Percentiles rank a stretch among this genome's conserved stretches.
These are phyloP conservation scores for Funneliformis geosporum DNA, from an alignment of 192 early-diverging fungal genomes.

Conservation along the genomic window DNA sequence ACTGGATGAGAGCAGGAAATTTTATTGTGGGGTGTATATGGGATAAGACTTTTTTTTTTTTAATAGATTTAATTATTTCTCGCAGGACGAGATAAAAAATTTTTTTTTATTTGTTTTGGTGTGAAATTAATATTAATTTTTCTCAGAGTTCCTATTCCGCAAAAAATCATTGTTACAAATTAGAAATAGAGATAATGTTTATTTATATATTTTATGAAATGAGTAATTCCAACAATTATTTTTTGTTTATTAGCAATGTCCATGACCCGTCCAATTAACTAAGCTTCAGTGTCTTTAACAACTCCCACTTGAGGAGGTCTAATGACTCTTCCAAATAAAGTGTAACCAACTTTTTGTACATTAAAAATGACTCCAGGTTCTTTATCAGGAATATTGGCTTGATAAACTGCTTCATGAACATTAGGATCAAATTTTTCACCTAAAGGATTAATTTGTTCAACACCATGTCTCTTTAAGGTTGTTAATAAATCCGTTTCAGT, in stretches of 20 bases:
- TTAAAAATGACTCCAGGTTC: constrained; percentile 83
- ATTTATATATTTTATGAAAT: too few species aligned
- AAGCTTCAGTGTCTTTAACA: constrained; percentile 45
- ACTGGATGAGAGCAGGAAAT: background rate
- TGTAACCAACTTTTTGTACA: constrained; percentile 94
- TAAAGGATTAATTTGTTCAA: constrained; percentile 78
- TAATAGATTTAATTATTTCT: background rate
- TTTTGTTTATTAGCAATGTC: too few species aligned
- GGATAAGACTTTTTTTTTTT: background rate
- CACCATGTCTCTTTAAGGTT: constrained; percentile 84
- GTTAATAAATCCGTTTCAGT: constrained; percentile 84
- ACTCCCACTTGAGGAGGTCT: constrained; percentile 97
- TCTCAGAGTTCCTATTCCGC: too few species aligned
- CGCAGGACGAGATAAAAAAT: background rate
- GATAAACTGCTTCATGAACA: constrained; percentile 92
- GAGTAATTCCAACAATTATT: too few species aligned
- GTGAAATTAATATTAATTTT: too few species aligned
- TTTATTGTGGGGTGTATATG: background rate
- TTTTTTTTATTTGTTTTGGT: too few species aligned
- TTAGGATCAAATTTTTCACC: constrained; percentile 95
- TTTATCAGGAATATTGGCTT: constrained; percentile 86
- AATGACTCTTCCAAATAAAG: constrained; percentile 86
- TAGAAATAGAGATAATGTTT: too few species aligned
- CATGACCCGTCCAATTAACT: too few species aligned
- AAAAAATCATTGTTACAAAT: too few species aligned